Base-by-base conservation (phyloP, 2,329 filamentous ascomycete species). In the Colletotrichum sp. region DNA sequence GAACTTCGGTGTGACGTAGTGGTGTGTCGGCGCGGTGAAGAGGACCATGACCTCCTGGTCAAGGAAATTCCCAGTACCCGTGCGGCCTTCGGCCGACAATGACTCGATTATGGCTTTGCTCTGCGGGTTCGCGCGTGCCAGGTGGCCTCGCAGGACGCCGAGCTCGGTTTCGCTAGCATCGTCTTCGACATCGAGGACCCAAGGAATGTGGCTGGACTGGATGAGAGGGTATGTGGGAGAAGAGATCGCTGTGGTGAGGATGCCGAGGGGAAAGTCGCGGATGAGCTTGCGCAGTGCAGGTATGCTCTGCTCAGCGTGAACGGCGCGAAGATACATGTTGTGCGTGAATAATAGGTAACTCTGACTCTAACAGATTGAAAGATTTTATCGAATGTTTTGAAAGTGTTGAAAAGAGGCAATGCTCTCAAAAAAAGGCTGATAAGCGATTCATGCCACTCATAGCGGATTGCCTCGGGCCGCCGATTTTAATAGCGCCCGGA, bases 1-100 rank as follows among this genome's bases (percentile, higher is more conserved):
- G 83, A 94, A 94, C 76, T 93, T 92, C 1, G 93, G 92, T 0
- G 93, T 94, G 7, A 94, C 89, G 78, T 94, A 94, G 83, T 93
- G 91, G 49, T 94, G 89, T 28, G 70, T 49, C 0, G 88, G 85
- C 0, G 86, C 87, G 62, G 87, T 94, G 86, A 95, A 94, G 18
- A 94, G 84, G 4, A 94, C 85, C 34, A 92, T 82, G 2, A 94
- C 91, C 72, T 94, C 92, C 39, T 91, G 82, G 69, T 87, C 82
- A 24, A 89, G 82, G 34, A 83, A 71, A 52, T 81, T 80, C 5
- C 64, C 73, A 26, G 73, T 65, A 2, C 21, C 64, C 16, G 73
- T 24, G 13, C 70, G 73, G 70, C 66, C 59, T 34, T 69, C 64
- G 44, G 77, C 66, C 7, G 78, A 71, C 32, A 87, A 79, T 0